These are phyloP conservation scores for Penicillium angulare DNA, from an alignment of 495 filamentous ascomycete species.

Conservation along the genomic window DNA sequence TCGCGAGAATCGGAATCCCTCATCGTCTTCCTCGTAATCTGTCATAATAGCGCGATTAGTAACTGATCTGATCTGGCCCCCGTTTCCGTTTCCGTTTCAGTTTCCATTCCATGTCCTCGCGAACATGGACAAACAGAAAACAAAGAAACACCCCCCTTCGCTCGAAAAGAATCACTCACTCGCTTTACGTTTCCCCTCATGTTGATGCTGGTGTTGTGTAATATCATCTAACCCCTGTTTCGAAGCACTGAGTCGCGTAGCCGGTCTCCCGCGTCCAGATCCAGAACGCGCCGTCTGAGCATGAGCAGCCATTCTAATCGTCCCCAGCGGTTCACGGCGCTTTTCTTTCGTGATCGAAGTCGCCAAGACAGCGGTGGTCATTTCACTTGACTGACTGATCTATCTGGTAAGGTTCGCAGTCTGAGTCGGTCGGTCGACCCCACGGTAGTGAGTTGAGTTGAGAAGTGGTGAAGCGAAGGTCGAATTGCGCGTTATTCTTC, in stretches of 20 bases:
- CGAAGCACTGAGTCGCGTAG: conserved; percentile 41
- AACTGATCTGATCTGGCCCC: no score
- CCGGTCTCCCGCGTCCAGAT: conserved; percentile 15
- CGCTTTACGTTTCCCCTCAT: conserved; percentile 42
- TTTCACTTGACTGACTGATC: no score
- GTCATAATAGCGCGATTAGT: conserved; percentile 1
- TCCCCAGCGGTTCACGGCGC: conserved; percentile 44
- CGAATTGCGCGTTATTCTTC: no score
- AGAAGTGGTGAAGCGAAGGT: no score
- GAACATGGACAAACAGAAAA: no score
- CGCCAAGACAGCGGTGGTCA: conserved; percentile 47
- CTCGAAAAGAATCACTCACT: conserved; percentile 41
- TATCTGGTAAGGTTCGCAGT: no score
- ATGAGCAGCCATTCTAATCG: conserved; percentile 46
- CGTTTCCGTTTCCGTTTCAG: no score
- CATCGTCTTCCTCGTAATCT: conserved; percentile 55
- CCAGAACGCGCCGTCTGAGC: conserved; percentile 43
- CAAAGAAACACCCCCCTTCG: no score
- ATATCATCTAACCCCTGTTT: conserved; percentile 33
- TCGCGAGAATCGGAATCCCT: conserved; percentile 55
- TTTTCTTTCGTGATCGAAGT: conserved; percentile 40
- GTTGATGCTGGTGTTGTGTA: no score
- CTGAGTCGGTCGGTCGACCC: background rate
- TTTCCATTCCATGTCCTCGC: no score
- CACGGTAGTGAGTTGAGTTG: background rate